These are phyloP conservation scores for Eremochloa ophiuroides DNA, from an alignment of 176 grass and related monocot species.

Conservation along the genomic window DNA sequence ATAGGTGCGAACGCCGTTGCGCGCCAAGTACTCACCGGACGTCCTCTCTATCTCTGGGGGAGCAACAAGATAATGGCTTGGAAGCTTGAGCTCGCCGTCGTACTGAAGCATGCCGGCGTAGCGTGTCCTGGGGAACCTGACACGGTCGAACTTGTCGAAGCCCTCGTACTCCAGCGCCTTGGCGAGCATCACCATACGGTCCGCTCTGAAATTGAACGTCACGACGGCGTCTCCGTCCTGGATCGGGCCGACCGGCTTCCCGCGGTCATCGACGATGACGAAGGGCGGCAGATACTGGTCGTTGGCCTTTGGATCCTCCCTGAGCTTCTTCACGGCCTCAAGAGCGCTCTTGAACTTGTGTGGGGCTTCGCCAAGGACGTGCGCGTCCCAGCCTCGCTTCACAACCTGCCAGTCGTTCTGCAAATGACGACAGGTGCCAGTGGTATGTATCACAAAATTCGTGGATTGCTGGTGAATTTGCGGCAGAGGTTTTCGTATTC, in stretches of 20 bases:
- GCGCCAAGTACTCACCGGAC: constrained; percentile 73
- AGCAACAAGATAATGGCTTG: constrained; percentile 73
- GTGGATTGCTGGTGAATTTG: too few species aligned
- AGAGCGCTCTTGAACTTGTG: constrained; percentile 61
- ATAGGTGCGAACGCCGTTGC: constrained; percentile 66
- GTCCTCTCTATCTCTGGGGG: constrained; percentile 87
- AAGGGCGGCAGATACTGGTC: constrained; percentile 91
- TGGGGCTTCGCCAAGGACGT: constrained; percentile 85
- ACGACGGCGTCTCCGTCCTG: constrained; percentile 84
- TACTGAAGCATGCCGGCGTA: constrained; percentile 93
- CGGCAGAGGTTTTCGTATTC: background rate
- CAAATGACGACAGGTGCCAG: background rate
- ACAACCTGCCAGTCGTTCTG: constrained; percentile 96
- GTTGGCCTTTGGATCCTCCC: constrained; percentile 56
- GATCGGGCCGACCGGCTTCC: constrained; percentile 58
- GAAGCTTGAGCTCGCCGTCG: constrained; percentile 81
- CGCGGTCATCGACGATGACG: constrained; percentile 63
- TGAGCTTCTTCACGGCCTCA: constrained; percentile 73
- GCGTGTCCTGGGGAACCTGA: constrained; percentile 59
- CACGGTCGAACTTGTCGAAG: constrained; percentile 79
- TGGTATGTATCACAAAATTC: background rate
- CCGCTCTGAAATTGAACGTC: constrained; percentile 87
- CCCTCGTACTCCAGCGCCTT: constrained; percentile 77
- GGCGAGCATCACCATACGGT: constrained; percentile 84
- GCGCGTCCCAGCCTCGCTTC: constrained; percentile 94